A percentile compares a stretch with the other conserved stretches of the same genome.
phyloP scores from a whole-genome alignment of 2,329 filamentous ascomycete genomes.

The Penicillium sp. region DNA sequence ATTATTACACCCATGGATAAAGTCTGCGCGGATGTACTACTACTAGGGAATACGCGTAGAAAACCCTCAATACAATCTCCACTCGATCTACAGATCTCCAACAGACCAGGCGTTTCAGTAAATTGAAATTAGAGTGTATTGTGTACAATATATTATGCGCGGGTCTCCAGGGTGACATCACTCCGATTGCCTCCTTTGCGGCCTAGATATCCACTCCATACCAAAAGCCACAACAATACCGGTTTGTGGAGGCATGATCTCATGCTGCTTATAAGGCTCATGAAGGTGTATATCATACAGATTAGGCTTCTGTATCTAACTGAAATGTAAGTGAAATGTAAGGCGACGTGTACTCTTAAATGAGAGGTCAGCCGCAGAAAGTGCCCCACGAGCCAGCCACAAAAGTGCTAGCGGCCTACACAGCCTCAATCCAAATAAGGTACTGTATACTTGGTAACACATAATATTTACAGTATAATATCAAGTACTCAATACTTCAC shows the following conservation, averaged over 20 bases:
- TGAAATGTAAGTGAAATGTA: not conserved
- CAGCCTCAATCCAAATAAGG: slow-evolving; percentile 25
- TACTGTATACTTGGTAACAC: slow-evolving; percentile 8
- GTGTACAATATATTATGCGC: not conserved
- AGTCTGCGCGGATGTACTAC: not conserved
- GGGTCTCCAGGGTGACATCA: slow-evolving; percentile 7
- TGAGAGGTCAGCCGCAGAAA: slow-evolving; percentile 8
- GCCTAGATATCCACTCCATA: not conserved
- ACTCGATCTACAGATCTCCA: not conserved
- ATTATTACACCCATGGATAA: not conserved
- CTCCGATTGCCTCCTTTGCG: not conserved
- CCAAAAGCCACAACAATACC: not conserved
- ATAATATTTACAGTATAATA: not conserved
- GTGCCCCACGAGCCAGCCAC: slow-evolving; percentile 23
- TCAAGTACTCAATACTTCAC: slow-evolving; percentile 15
- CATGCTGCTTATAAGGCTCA: not conserved
- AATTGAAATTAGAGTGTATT: not conserved
- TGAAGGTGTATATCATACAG: not conserved
- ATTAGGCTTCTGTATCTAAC: not conserved
- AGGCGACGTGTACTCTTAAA: slow-evolving; percentile 2
- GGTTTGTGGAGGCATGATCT: not conserved
- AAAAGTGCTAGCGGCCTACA: slow-evolving; percentile 23
- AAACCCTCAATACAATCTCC: not conserved
- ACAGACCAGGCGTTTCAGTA: not conserved
- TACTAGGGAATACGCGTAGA: not conserved